Evolutionary conservation across 768 basidiomycete species (phyloP).

Genomic region (Suillus variegatus): DNA sequence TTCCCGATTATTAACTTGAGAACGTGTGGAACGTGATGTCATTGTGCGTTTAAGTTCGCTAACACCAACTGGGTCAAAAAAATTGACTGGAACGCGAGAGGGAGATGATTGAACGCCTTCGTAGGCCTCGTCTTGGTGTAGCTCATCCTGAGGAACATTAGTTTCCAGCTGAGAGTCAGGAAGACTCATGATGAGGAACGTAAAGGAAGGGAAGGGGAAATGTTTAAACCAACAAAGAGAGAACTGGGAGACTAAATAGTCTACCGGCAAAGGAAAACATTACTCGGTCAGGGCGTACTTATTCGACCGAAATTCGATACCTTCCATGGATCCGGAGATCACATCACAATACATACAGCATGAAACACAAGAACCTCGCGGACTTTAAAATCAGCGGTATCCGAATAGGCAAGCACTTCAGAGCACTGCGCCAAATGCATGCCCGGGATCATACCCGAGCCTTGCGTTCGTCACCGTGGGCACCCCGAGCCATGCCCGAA

Average conservation of each 20-base stretch:
- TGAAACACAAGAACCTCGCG: neutral
- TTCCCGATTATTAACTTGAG: neutral
- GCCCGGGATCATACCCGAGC: neutral
- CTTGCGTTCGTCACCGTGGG: neutral
- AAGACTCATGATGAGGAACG: neutral
- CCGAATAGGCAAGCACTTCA: neutral
- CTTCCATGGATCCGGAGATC: neutral
- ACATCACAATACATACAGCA: neutral
- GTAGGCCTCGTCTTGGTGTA: neutral
- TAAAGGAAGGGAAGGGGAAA: neutral
- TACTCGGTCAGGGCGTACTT: neutral
- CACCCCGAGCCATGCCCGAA: neutral
- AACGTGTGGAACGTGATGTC: slow-evolving; percentile 2
- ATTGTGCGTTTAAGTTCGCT: slow-evolving; percentile 37
- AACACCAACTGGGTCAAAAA: slow-evolving; percentile 52
- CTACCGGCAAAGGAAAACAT: neutral
- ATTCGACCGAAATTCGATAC: neutral
- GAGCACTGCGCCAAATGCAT: neutral
- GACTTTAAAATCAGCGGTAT: neutral
- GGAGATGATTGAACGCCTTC: neutral
- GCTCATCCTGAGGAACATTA: slow-evolving; percentile 2
- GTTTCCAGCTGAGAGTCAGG: neutral
- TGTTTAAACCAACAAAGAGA: neutral
- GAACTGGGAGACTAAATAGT: neutral
- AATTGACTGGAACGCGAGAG: slow-evolving; percentile 40